Evolutionary conservation across 768 basidiomycete genomes (phyloP).

Genomic region (Strobilomyces confusus): DNA sequence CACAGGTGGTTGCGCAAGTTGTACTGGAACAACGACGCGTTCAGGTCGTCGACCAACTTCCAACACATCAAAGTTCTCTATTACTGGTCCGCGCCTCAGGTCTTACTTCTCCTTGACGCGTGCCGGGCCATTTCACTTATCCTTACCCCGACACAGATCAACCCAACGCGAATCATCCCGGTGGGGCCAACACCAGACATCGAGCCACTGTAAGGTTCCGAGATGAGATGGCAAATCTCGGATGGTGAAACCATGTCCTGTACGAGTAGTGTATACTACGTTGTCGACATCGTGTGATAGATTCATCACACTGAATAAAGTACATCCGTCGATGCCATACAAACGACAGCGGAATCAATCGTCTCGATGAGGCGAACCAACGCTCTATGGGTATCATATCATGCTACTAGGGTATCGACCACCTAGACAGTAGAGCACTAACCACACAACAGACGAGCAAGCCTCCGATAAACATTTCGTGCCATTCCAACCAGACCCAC

Average conservation of each 20-base stretch:
- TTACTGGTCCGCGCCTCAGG: constrained; percentile 34
- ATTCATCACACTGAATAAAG: too few relatives aligned
- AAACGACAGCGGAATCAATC: neutral
- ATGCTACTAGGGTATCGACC: constrained; percentile 19
- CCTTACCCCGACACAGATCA: constrained; percentile 48
- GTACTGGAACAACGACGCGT: constrained; percentile 89
- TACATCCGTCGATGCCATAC: too few relatives aligned
- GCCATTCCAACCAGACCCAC: constrained; percentile 43
- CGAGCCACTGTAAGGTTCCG: constrained; percentile 44
- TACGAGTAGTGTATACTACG: neutral
- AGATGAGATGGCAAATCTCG: too few relatives aligned
- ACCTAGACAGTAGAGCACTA: neutral
- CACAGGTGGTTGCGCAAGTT: constrained; percentile 76
- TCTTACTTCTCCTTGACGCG: neutral
- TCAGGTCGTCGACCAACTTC: constrained; percentile 85
- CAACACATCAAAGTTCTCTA: constrained; percentile 59
- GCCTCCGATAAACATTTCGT: neutral
- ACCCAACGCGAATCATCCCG: constrained; percentile 74
- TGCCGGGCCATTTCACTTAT: neutral
- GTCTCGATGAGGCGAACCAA: neutral
- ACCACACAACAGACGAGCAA: constrained; percentile 3
- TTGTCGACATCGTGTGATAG: too few relatives aligned
- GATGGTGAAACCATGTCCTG: neutral
- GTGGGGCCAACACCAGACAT: constrained; percentile 70
- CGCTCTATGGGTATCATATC: neutral